Evolutionary conservation across 2,329 filamentous ascomycete species (phyloP), one percentile per base, ranked within the genome.

Genomic region (Aspergillus novoparasiticus): DNA sequence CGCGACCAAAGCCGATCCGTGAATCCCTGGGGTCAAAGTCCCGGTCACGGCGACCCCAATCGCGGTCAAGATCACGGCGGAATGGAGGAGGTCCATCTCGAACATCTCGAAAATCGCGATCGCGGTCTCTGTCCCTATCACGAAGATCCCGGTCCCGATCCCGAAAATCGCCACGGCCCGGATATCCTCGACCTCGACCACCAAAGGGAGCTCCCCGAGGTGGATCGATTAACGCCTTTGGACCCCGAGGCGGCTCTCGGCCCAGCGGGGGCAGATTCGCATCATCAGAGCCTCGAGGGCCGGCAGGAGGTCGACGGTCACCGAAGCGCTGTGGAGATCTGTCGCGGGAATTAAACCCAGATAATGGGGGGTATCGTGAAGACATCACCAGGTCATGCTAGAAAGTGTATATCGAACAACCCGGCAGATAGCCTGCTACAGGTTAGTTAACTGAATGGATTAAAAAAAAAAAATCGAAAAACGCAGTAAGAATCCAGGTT

Each of bases 211-310:
- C 71, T 36, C 88, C 88, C 66, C 85, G 86, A n/a, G 87, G 85
- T 34, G 86, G 80, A 64, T 94, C 91, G 64, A 90, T 85, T 62
- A 93, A 81, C 4, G 91, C 92, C 76, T 94, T 93, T 12, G 93
- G 93, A 0, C 91, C 93, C 61, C 93, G 86, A 3, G 93, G 93
- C 2, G 91, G 89, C 66, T 96, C 92, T 68, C 90, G 85, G 14
- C 85, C 83, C 75, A 74, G 84, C 67, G 69, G 84, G 74, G 69
- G 88, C 68, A 88, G 83, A 69, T 84, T 85, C 1, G 84, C 78
- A 68, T 85, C 85, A 64, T 91, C 91, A n/a, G 82, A 80, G 32
- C 76, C 78, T 59, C 80, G 77, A 65, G 78, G 81, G 58, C 77
- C 78, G 58, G 79, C 77, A 39, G 85, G 83, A 57, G 89, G 87